A percentile compares a stretch with the other conserved stretches of the same genome.
phyloP scores from a whole-genome alignment of 805 yeast species.

The Debaryomyces hansenii region DNA sequence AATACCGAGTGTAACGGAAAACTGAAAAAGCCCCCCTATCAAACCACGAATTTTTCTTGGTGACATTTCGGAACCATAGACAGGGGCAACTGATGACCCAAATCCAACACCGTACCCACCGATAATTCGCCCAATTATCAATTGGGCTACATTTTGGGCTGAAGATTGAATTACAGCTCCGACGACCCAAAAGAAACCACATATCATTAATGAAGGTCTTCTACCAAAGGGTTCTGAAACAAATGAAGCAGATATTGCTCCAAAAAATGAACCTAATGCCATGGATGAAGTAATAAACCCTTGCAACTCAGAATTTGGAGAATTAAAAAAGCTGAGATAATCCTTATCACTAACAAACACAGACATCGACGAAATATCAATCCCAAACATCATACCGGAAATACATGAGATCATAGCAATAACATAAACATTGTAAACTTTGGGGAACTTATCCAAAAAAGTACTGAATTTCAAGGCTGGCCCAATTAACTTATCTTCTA shows the following conservation, averaged over 20 bases:
- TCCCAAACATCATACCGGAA: slow-evolving; percentile 70
- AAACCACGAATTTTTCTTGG: slow-evolving; percentile 56
- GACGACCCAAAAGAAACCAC: slow-evolving; percentile 34
- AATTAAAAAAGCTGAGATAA: slow-evolving; percentile 32
- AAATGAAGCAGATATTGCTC: slow-evolving; percentile 53
- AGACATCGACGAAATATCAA: slow-evolving; percentile 75
- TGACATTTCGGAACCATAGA: slow-evolving; percentile 47
- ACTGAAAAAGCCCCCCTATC: slow-evolving; percentile 56
- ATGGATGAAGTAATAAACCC: slow-evolving; percentile 71
- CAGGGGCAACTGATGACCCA: background rate
- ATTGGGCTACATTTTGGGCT: slow-evolving; percentile 35
- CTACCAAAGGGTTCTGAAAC: slow-evolving; percentile 41
- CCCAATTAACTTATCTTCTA: too few species aligned
- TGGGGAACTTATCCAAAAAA: slow-evolving; percentile 31
- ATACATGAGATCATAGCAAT: slow-evolving; percentile 56
- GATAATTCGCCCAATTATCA: slow-evolving; percentile 52
- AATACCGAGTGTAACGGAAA: slow-evolving; percentile 60
- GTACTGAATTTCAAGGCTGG: background rate
- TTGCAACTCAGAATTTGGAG: background rate
- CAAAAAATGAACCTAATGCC: slow-evolving; percentile 75
- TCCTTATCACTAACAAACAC: slow-evolving; percentile 50
- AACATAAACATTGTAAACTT: slow-evolving; percentile 49
- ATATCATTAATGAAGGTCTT: slow-evolving; percentile 31
- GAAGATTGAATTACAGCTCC: slow-evolving; percentile 34
- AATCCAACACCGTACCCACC: slow-evolving; percentile 36